Evolutionary conservation across 108 stramenopile genomes (phyloP).

Genomic region (Cyclotella baltica): DNA sequence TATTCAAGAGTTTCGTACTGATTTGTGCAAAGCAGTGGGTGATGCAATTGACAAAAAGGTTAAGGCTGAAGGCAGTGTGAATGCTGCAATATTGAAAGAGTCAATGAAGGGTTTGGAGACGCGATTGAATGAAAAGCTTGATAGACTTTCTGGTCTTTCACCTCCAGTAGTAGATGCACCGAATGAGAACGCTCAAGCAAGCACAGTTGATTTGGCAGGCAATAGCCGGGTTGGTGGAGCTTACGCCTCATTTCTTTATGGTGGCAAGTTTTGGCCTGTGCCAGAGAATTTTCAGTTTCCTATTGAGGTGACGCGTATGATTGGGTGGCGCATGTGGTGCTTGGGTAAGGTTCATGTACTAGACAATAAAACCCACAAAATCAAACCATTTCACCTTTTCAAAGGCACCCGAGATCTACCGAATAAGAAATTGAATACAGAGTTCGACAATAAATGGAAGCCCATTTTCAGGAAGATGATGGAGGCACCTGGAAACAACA

Average conservation of each 20-base stretch:
- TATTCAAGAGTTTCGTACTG: background rate
- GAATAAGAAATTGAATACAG: background rate
- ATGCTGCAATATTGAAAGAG: background rate
- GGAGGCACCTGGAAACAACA: background rate
- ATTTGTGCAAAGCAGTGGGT: background rate
- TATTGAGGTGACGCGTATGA: background rate
- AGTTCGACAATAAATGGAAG: conserved; percentile 7
- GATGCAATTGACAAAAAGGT: background rate
- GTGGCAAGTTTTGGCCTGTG: background rate
- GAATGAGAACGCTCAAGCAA: background rate
- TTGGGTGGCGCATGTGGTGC: background rate
- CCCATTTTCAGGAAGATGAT: conserved; percentile 6
- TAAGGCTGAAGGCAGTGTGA: background rate
- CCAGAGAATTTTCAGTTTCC: conserved; percentile 3
- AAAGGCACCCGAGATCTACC: background rate
- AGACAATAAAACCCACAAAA: too few relatives aligned
- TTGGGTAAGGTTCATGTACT: too few relatives aligned
- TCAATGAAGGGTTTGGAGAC: background rate
- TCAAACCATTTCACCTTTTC: background rate
- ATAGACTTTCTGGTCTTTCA: background rate
- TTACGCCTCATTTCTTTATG: background rate
- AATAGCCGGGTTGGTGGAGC: background rate
- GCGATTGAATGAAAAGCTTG: background rate
- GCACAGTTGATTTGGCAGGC: background rate
- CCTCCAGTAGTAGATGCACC: background rate